Conservation (phyloP, 2,329 filamentous ascomycete genomes). For the Metarhizium robertsii region DNA sequence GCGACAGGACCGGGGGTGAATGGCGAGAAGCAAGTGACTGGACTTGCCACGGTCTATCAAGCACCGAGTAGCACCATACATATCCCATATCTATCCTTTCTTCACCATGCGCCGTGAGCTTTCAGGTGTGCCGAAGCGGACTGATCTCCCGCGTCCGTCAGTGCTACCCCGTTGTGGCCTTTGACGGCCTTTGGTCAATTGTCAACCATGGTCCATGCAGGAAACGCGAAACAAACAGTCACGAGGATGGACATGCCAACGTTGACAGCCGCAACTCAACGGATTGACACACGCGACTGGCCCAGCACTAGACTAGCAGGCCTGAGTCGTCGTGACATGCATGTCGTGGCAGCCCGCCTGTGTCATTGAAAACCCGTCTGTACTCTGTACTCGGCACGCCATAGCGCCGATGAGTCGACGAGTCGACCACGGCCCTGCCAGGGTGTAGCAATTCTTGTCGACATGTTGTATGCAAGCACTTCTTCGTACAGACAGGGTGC, state of each 20-base stretch:
- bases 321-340: not conserved
- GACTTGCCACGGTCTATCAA: too few species aligned
- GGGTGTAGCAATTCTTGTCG: not conserved
- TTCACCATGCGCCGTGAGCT: not conserved
- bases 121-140: not conserved
- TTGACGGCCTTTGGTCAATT: not conserved
- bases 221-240: not conserved
- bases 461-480: not conserved
- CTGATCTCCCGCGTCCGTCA: not conserved
- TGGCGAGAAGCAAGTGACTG: too few species aligned
- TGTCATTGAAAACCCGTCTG: not conserved
- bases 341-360: not conserved
- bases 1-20: too few species aligned
- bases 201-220: not conserved
- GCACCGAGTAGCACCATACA: too few species aligned
- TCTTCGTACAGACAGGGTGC: not conserved
- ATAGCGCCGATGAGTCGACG: not conserved
- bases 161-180: not conserved
- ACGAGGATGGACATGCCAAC: not conserved
- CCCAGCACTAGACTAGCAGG: not conserved
- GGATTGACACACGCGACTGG: not conserved
- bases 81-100: too few species aligned
- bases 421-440: not conserved
- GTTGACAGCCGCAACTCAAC: not conserved
- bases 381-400: too few species aligned